Evolutionary conservation across 441 rosid species (phyloP), one percentile per base, ranked within the genome.

Genomic region (California macrophylla): DNA sequence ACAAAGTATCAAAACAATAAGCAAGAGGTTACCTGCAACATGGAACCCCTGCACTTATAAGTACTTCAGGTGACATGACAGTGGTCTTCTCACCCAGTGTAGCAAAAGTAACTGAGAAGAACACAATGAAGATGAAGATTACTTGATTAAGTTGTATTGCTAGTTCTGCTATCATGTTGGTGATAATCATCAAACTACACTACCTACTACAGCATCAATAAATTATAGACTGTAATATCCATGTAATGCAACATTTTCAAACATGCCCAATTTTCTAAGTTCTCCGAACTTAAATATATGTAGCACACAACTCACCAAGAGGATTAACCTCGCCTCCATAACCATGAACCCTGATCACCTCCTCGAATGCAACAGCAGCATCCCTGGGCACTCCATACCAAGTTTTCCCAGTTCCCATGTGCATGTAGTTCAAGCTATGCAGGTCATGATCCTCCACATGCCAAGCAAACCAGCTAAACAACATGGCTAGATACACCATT

Each of bases 391-490:
- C 98, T 8, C 97, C 98, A 70, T 92, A 92, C 99, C 99, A 95
- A 54, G 99, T 95, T 85, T 95, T 95, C 71, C 85, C 82, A 62
- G 97, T 94, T 29, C 99, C 99, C 85, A 88, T 82, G 81, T 95
- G 98, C 93, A 95, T 72, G 82, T 92, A 95, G 85, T 92, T 95
- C 75, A 95, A 87, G 87, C 99, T 95, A 68, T 95, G 98, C 68
- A 95, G 85, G 73, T 92, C 97, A 73, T 95, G 98, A 73, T 95
- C 99, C 82, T 95, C 98, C 2, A 88, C 97, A 73, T 95, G 99
- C 99, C 98, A 95, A 80, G 99, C 99, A 66, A 95, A 95, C 99
- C 97, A 95, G 78, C 99, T 95, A 74, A 95, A 95, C 89, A 92
- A 75, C 98, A 95, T 95, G 32, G 98, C 98, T 26, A 95, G 52